Conservation (phyloP, 2,329 filamentous ascomycete genomes). For the Beauveria sp. region DNA sequence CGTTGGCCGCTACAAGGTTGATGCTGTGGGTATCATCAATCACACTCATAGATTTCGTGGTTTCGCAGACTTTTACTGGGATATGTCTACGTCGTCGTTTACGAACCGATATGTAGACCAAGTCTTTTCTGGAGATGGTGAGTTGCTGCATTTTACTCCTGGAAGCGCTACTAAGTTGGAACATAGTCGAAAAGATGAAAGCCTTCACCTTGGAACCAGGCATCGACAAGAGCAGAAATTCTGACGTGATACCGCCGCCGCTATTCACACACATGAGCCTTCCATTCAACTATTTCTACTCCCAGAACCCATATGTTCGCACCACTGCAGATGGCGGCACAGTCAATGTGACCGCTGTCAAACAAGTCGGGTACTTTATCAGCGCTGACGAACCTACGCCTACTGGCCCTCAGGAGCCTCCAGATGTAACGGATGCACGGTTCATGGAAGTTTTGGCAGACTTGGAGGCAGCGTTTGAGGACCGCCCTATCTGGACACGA, state of each 20-base stretch:
- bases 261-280: constrained; percentile 67
- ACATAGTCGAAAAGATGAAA: constrained; percentile 41
- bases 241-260: constrained; percentile 72
- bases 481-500: constrained; percentile 80
- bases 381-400: constrained; percentile 55
- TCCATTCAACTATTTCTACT: constrained; percentile 73
- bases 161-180: constrained; percentile 12
- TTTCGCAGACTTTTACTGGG: constrained; percentile 82
- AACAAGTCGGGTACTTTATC: constrained; percentile 51
- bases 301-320: constrained; percentile 74
- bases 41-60: constrained; percentile 82
- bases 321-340: constrained; percentile 48
- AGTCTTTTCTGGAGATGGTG: constrained; percentile 65
- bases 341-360: constrained; percentile 53
- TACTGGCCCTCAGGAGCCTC: constrained; percentile 51
- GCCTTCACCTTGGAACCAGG: constrained; percentile 60
- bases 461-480: constrained; percentile 57
- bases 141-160: constrained; percentile 7
- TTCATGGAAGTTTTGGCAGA: constrained; percentile 57
- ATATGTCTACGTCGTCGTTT: constrained; percentile 60
- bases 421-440: constrained; percentile 50
- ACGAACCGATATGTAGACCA: constrained; percentile 63
- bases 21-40: constrained; percentile 64
- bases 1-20: constrained; percentile 54
- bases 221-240: constrained; percentile 49